Evolutionary conservation across 306 rosid genomes (phyloP), one percentile per base, ranked within the genome.

Genomic region (Acacia melanoxylon): DNA sequence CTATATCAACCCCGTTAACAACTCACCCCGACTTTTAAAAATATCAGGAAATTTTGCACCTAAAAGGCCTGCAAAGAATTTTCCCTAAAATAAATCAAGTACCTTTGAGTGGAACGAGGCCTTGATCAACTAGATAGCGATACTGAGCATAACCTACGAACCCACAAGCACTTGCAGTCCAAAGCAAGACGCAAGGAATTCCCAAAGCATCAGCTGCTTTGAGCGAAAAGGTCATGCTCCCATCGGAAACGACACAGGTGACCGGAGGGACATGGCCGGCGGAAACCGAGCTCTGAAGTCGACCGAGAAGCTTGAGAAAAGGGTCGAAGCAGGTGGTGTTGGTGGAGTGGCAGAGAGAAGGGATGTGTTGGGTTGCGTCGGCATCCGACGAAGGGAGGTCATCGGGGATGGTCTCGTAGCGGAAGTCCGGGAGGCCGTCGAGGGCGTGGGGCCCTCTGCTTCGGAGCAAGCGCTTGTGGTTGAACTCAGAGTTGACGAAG

Each of bases 61-160:
- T n/a, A n/a, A n/a, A n/a, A n/a, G n/a, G n/a, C n/a, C n/a, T n/a
- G n/a, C n/a, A n/a, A n/a, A n/a, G n/a, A n/a, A n/a, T n/a, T n/a
- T n/a, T n/a, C n/a, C n/a, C n/a, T 1, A 14, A 16, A 49, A 17
- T 2, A 13, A 12, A 45, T 35, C 0, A 35, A 15, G 19, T 10
- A 83, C 86, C 86, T 73, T 83, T 73, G 17, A 83, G 48, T 0
- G 86, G 86, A 5, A 66, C 16, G 3, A 83, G 6, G 46, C 83
- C 86, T 0, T 25, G 25, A 0, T 83, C 45, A 2, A 78, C 52
- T 1, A 83, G 41, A 24, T 25, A 49, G 1, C 8, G 68, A 54
- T 48, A 78, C 20, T 78, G 86, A 16, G 27, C 24, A 29, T 78
- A 72, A 1, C 86, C 75, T 6, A 83, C 37, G 17, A 54, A 31